Conservation (phyloP, 805 yeast species). For the baker's yeast (Saccharomyces cerevisiae) region DNA sequence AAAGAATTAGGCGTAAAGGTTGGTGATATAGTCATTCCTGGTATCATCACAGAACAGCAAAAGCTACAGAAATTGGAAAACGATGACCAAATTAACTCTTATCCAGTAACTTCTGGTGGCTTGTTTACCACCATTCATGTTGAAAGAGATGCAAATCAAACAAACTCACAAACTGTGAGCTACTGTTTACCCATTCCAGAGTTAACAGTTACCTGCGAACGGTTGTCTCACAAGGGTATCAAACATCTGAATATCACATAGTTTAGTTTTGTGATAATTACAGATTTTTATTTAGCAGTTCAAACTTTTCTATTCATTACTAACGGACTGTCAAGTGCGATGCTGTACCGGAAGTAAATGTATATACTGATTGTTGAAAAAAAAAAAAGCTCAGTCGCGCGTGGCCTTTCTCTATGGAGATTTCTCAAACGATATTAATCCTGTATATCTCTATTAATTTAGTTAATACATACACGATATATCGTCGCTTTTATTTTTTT, state of each 20-base stretch:
- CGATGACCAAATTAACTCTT: conserved; percentile 43
- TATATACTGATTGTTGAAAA: background rate
- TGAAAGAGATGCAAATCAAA: conserved; percentile 48
- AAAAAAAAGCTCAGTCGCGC: background rate
- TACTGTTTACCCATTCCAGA: conserved; percentile 70
- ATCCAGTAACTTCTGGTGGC: conserved; percentile 49
- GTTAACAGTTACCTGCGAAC: conserved; percentile 30
- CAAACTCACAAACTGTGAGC: conserved; percentile 45
- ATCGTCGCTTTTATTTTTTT: background rate
- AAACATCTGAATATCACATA: conserved; percentile 15
- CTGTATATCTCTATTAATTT: background rate
- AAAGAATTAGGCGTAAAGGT: conserved; percentile 6
- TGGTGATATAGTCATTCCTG: conserved; percentile 21
- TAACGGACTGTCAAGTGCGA: background rate
- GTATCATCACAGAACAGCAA: conserved; percentile 17
- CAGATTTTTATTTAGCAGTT: background rate
- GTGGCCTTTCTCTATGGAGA: background rate
- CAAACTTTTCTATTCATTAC: background rate
- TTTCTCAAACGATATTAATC: background rate
- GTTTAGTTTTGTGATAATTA: background rate
- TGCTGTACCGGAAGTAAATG: background rate
- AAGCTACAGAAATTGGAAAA: conserved; percentile 6
- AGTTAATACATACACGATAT: conserved; percentile 2
- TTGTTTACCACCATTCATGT: conserved; percentile 66
- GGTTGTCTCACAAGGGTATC: conserved; percentile 22